phyloP scores from a whole-genome alignment of 163 green algal genomes.

The Scenedesmus sp. region DNA sequence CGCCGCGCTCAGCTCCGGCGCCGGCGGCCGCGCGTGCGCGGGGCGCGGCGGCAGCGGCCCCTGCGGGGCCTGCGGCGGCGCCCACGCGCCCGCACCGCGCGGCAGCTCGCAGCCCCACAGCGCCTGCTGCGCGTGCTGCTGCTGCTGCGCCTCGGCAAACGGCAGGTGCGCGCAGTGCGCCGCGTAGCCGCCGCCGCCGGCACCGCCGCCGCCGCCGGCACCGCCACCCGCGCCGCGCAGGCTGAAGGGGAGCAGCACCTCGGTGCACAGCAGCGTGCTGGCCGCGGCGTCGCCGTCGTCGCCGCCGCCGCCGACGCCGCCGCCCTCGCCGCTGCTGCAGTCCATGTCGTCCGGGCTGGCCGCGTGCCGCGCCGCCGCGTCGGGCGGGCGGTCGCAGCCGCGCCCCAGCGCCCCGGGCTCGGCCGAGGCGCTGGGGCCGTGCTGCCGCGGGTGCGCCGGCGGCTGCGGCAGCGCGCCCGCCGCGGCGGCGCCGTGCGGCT shows the following conservation, averaged over 20 bases:
- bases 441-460: neutral
- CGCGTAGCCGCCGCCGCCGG: too few relatives aligned
- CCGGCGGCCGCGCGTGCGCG: neutral
- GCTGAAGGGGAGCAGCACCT: slow-evolving; percentile 8
- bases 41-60: neutral
- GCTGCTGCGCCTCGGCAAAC: slow-evolving; percentile 1
- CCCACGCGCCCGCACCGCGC: neutral
- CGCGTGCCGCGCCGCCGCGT: too few relatives aligned
- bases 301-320: neutral
- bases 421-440: neutral
- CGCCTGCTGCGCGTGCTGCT: slow-evolving; percentile 1
- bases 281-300: neutral
- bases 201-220: too few relatives aligned
- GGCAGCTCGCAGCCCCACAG: neutral
- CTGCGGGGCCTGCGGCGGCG: neutral
- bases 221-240: too few relatives aligned
- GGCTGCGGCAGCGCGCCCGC: neutral
- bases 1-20: slow-evolving; percentile 6
- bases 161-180: neutral
- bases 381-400: neutral
- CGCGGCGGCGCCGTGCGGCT: neutral
- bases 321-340: slow-evolving; percentile 31
- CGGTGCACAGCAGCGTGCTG: slow-evolving; percentile 21
- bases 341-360: slow-evolving; percentile 30
- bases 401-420: neutral